Conservation (phyloP, 768 basidiomycete species). For the Lepiota venenata region DNA sequence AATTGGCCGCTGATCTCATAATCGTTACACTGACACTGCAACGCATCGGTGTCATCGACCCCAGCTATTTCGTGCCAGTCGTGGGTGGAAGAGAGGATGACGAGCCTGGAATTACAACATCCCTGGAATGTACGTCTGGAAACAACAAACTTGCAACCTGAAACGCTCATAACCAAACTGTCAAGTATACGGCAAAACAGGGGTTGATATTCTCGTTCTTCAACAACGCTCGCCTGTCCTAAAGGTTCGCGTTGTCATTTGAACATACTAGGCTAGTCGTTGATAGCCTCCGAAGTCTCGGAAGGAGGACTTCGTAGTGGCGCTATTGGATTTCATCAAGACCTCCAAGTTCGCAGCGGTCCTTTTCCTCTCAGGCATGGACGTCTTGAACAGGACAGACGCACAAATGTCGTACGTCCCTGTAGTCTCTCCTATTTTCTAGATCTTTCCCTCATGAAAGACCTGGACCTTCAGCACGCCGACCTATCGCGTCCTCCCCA, state of each 20-base stretch:
- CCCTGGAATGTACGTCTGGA: conserved; percentile 63
- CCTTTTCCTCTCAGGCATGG: conserved; percentile 73
- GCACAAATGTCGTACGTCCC: conserved; percentile 68
- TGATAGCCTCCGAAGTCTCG: conserved; percentile 38
- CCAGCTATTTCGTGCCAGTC: conserved; percentile 63
- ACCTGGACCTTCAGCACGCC: conserved; percentile 44
- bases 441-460: background rate
- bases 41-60: conserved; percentile 61
- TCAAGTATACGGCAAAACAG: conserved; percentile 62
- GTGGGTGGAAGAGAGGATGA: conserved; percentile 68
- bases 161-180: conserved; percentile 11
- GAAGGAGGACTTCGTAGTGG: conserved; percentile 64
- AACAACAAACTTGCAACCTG: conserved; percentile 2
- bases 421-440: background rate
- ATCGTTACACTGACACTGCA: conserved; percentile 61
- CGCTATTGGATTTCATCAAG: conserved; percentile 55
- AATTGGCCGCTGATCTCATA: conserved; percentile 73
- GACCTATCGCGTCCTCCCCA: conserved; percentile 54
- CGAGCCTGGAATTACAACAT: conserved; percentile 59
- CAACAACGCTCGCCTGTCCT: conserved; percentile 81
- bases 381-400: conserved; percentile 70
- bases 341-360: conserved; percentile 45
- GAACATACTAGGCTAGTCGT: background rate
- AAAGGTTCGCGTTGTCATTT: conserved; percentile 44
- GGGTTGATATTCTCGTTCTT: conserved; percentile 51